Base-by-base conservation (phyloP, 2,329 filamentous ascomycete species). In the Aspergillus proliferans region DNA sequence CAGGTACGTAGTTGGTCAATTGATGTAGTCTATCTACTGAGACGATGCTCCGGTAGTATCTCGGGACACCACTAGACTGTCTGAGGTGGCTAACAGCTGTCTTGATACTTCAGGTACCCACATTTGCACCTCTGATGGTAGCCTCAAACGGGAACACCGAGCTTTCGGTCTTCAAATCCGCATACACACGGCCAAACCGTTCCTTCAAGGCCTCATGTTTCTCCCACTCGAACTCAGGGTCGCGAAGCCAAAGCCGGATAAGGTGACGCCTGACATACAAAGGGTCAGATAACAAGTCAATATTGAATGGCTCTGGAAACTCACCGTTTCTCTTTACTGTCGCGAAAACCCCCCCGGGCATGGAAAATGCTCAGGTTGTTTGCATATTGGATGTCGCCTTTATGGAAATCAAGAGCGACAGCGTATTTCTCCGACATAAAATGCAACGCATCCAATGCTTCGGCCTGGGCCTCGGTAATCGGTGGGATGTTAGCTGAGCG, bases 301-400 rank as follows among this genome's bases (percentile, higher is more conserved):
- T 30, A 30, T 12, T 30, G 26, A 12, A 12, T 30, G 10, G 10
- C 10, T 30, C 6, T 18, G 18, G 6, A n/a, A 14, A 61, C 69
- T 59, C 53, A 72, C 67, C 72, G 64, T 50, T 71, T 64, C 3
- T 59, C 62, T 2, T 58, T 53, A 0, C 52, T 62, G 57, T 78
- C 70, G 21, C 44, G 66, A 43, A 78, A 79, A 1, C 66, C 71
- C 49, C 76, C 71, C 1, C 76, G 64, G 1, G 74, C 74, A 62
- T 79, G 76, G 53, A 79, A 76, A 22, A 79, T 69, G n/a, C 67
- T 70, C 4, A 79, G 48, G 38, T 79, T 79, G 54, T 79, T 79
- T n/a, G 72, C 67, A 47, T 73, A 78, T 56, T 77, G 75, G 12
- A 79, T 65, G 52, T 79, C 76, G 0, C 76, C 76, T 47, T 72